phyloP scores from a whole-genome alignment of 164 flowering plant genomes.

The Amborella trichopoda region DNA sequence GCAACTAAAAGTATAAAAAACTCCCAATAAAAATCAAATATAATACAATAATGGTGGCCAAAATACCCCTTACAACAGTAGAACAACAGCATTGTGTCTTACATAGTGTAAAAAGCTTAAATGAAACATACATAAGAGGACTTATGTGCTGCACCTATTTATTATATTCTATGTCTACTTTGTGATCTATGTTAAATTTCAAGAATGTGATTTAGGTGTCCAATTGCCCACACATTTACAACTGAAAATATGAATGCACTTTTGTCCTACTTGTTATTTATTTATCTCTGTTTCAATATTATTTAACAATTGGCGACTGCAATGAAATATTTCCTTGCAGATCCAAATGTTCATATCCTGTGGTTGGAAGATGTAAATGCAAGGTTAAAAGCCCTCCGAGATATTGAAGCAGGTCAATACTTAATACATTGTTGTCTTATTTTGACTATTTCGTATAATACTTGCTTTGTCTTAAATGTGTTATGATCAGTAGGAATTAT shows the following conservation, averaged over 20 bases:
- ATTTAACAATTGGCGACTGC: neutral
- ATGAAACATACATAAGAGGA: too few relatives aligned
- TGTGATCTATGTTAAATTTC: neutral
- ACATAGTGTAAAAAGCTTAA: too few relatives aligned
- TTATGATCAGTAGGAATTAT: too few relatives aligned
- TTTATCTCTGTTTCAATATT: neutral
- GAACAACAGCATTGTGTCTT: too few relatives aligned
- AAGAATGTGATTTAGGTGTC: neutral
- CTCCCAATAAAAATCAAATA: too few relatives aligned
- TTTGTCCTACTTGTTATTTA: neutral
- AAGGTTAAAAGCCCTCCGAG: constrained; percentile 70
- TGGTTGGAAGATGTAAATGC: constrained; percentile 79
- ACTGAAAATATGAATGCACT: too few relatives aligned
- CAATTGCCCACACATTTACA: neutral
- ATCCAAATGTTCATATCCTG: constrained; percentile 78
- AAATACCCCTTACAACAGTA: too few relatives aligned
- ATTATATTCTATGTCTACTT: neutral
- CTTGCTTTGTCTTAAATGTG: too few relatives aligned
- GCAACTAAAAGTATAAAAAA: too few relatives aligned
- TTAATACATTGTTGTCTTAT: too few relatives aligned
- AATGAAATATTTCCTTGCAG: constrained; percentile 22
- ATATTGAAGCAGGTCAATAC: constrained; percentile 61
- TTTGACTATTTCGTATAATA: too few relatives aligned
- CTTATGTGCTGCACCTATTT: neutral
- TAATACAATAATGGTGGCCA: too few relatives aligned